Evolutionary conservation across 129 eudicot species (phyloP).

Genomic region (Artemisia argyi): DNA sequence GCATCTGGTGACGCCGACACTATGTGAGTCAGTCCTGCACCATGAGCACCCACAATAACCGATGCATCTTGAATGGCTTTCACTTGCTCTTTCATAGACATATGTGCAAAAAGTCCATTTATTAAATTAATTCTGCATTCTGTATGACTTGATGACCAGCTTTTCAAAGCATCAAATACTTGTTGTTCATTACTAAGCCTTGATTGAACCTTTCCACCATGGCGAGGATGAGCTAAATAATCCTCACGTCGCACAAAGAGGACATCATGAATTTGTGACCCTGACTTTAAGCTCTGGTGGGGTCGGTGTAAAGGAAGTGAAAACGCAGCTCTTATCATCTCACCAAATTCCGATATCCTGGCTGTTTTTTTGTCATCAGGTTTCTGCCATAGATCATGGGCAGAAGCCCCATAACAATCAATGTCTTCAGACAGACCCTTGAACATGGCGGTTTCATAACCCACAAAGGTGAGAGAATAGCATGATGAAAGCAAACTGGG

Average conservation of each 20-base stretch:
- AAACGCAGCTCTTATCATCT: constrained; percentile 88
- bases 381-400: constrained; percentile 69
- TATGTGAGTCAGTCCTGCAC: constrained; percentile 95
- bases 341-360: constrained; percentile 89
- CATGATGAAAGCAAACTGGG: constrained; percentile 92
- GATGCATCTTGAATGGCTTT: constrained; percentile 87
- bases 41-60: constrained; percentile 91
- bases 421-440: constrained; percentile 67
- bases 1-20: constrained; percentile 66
- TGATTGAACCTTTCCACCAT: constrained; percentile 83
- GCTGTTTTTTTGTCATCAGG: constrained; percentile 81
- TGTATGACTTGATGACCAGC: constrained; percentile 51
- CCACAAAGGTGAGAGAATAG: constrained; percentile 80
- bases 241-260: constrained; percentile 94
- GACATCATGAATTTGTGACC: constrained; percentile 46
- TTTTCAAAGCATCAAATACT: constrained; percentile 63
- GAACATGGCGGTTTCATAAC: constrained; percentile 88
- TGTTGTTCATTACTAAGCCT: constrained; percentile 89
- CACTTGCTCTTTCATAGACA: constrained; percentile 97
- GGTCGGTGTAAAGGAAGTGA: constrained; percentile 59
- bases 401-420: constrained; percentile 71
- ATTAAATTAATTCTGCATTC: constrained; percentile 64
- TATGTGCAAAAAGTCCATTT: constrained; percentile 84
- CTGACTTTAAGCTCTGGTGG: constrained; percentile 34
- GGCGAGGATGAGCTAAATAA: constrained; percentile 95